Percentiles rank a stretch among this genome's conserved stretches.
Conservation (phyloP, 2,329 filamentous ascomycete species). For the Microdochium bolleyi region DNA sequence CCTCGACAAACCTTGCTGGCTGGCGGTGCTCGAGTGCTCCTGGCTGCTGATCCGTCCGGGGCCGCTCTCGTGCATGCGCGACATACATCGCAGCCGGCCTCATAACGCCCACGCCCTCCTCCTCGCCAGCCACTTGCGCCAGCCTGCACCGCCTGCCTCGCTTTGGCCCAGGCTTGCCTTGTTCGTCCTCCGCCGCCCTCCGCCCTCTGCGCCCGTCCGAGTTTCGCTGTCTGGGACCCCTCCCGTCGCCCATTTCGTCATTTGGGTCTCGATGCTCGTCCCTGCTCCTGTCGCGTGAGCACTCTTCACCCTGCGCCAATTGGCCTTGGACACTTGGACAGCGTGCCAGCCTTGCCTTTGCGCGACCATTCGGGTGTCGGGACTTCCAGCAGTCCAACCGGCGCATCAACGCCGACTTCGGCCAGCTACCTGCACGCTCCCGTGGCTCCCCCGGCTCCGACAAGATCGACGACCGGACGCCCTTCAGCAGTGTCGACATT, state of each 20-base stretch:
- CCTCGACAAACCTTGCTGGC: neutral
- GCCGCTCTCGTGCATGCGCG: too few relatives aligned
- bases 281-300: neutral
- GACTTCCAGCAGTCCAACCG: too few relatives aligned
- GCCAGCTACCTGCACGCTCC: neutral
- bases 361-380: too few relatives aligned
- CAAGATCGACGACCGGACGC: neutral
- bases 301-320: neutral
- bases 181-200: neutral
- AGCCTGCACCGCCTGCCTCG: neutral
- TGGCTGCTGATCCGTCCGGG: neutral
- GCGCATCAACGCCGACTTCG: neutral
- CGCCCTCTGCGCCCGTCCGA: neutral
- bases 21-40: too few relatives aligned
- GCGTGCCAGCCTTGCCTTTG: neutral
- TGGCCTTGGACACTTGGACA: neutral
- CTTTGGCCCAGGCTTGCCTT: neutral
- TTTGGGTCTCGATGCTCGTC: neutral
- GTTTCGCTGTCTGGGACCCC: neutral
- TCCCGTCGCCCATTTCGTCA: neutral
- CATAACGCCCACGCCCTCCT: too few relatives aligned
- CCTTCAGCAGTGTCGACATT: neutral
- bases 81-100: too few relatives aligned
- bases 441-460: neutral
- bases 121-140: neutral